Evolutionary conservation across 129 eudicot genomes (phyloP), one percentile per base, ranked within the genome.

Genomic region (Dittrichia graveolens): DNA sequence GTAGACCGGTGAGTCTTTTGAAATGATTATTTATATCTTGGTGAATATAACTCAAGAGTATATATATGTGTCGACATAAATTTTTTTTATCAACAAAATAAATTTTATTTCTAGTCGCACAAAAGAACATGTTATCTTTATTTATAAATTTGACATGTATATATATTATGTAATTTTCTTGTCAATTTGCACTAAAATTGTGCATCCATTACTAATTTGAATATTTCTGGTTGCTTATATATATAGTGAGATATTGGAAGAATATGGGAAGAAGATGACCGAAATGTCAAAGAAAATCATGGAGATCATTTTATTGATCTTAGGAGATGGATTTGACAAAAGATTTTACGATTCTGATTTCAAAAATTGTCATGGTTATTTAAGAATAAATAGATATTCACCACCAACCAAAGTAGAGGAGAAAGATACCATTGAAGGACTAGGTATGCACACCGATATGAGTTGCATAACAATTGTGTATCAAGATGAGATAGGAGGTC

Each of bases 381-480:
- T 90, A 76, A 81, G 96, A 65, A 85, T 90, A 54, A 90, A 83
- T 67, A 85, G 82, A 68, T 90, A 90, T 49, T 78, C 86, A 9
- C 79, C 87, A 35, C 91, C 91, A 58, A 67, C 65, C 4, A 42
- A 61, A 7, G n/a, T 78, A 16, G 75, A 86, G 5, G 79, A 81
- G 61, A 80, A 74, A 77, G 79, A 82, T 62, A 78, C 80, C 34
- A 70, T 71, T 8, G 96, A 90, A 69, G 96, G 96, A 4, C 89
- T 90, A 6, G 96, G 96, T 11, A 81, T 79, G 94, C 96, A 90
- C 48, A 87, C 96, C 0, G 96, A 90, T 67, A 90, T 90, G 96
- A 84, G 96, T 67, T 90, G 96, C 57, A 54, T 87, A 58, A 87
- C 96, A 54, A 85, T 90, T 38, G 85, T 90, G 12, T 87, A 85